These are phyloP conservation scores for Garcia nutans DNA, from an alignment of 345 rosid species.

Conservation along the genomic window DNA sequence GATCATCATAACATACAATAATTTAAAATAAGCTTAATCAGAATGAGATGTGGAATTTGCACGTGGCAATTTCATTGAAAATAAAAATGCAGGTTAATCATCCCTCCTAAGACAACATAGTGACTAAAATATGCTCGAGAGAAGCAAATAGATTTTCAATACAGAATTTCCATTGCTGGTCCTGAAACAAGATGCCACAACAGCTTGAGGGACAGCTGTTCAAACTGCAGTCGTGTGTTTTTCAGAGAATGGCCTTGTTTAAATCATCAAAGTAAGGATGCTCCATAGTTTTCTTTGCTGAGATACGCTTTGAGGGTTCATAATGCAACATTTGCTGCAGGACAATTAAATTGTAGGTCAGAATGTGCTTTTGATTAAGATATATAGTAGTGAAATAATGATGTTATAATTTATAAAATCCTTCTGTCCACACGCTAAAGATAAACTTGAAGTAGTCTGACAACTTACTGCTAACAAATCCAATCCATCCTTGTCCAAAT, in stretches of 20 bases:
- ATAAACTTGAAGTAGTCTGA: no score
- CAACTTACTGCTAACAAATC: conserved; percentile 70
- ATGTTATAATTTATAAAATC: neutral
- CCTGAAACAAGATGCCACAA: conserved; percentile 3
- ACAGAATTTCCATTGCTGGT: neutral
- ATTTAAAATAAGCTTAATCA: neutral
- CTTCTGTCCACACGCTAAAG: neutral
- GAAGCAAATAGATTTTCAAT: conserved; percentile 39
- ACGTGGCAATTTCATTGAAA: neutral
- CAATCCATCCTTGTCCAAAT: conserved; percentile 63
- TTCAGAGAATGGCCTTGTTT: conserved; percentile 54
- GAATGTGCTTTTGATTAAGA: neutral
- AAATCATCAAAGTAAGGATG: conserved; percentile 89
- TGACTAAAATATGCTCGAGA: conserved; percentile 47
- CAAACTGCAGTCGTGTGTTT: neutral
- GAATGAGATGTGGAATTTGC: neutral
- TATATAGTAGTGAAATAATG: neutral
- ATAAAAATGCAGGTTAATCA: neutral
- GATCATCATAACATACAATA: neutral
- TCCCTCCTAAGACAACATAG: neutral
- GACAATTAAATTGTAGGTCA: neutral
- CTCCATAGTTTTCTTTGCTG: conserved; percentile 93
- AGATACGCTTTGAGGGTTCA: conserved; percentile 79
- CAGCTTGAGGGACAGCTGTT: no score
- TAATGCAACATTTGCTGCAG: conserved; percentile 92